These are phyloP conservation scores for Phialophora macrospora DNA, from an alignment of 2,329 filamentous ascomycete species.

Conservation along the genomic window DNA sequence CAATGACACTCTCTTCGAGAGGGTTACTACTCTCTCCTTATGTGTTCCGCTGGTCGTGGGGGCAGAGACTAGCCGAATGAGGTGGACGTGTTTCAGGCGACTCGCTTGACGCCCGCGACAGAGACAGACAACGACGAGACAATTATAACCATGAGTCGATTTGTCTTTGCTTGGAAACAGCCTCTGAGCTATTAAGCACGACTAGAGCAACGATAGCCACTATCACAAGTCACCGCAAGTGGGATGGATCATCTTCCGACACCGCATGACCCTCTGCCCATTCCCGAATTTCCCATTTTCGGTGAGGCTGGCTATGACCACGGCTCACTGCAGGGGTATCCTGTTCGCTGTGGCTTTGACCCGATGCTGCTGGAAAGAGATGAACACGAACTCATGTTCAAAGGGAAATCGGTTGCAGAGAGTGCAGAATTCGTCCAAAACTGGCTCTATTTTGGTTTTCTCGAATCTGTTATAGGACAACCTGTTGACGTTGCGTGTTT, in stretches of 20 bases:
- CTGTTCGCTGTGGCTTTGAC: not conserved
- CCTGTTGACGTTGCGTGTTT: not conserved
- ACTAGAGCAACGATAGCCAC: not conserved
- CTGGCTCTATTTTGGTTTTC: not conserved
- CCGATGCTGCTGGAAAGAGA: not conserved
- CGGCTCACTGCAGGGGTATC: not conserved
- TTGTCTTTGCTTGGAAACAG: not conserved
- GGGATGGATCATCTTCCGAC: not conserved
- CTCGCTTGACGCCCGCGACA: not conserved
- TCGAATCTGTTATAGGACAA: not conserved
- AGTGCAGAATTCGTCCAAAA: not conserved
- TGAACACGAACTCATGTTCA: not conserved
- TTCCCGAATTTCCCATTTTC: not conserved
- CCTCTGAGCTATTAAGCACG: not conserved
- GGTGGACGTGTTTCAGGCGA: not conserved
- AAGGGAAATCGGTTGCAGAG: not conserved
- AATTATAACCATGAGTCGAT: not conserved
- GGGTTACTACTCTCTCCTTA: not conserved
- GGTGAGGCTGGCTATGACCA: conserved; percentile 6
- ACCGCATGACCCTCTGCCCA: not conserved
- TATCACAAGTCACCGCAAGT: not conserved
- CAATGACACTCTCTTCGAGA: not conserved
- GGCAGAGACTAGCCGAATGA: not conserved
- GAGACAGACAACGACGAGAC: not conserved
- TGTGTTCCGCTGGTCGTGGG: not conserved